Base-by-base conservation (phyloP, 192 early-diverging fungal genomes). In the Coemansia sp. region DNA sequence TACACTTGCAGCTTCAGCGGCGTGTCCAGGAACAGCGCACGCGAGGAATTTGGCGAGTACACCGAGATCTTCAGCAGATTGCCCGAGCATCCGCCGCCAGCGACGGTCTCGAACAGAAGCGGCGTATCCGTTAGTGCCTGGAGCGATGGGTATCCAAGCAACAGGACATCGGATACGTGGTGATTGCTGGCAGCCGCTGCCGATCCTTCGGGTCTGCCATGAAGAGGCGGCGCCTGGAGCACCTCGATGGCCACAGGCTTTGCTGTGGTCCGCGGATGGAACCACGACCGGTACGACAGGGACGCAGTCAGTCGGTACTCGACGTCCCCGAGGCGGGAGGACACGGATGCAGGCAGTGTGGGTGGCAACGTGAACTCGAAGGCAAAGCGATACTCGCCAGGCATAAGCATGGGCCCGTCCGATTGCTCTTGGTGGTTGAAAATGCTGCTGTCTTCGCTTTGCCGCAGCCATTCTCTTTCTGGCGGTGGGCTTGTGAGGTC, bases 281-380 rank as follows among this genome's bases (percentile, higher is more conserved):
- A 64, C 69, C 69, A 71, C 10, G 62, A 57, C n/a, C 53, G 34
- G 53, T 56, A 34, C 53, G 53, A 18, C 29, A 56, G 53, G 12
- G 26, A n/a, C 13, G 53, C 53, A 8, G 53, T 56, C 68, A 63
- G 45, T 21, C 61, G 28, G 45, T 70, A 79, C n/a, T 29, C 42
- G 23, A 74, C 72, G 1, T 39, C 10, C 20, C 77, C 77, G 30
- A 79, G 35, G 8, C 57, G 28, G 28, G 77, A 79, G 2, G 1
- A 25, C 25, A 79, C 77, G 2, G 77, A 79, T 12, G 68, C 46
- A 13, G 77, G 71, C 42, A 79, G 51, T 1, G 23, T 33, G 13
- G 52, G 43, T 23, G 77, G 71, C 43, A 79, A 52, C 23, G 68
- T 53, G 52, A 79, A 69, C 72, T 74, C 71, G 42, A 79, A 79